A percentile compares a stretch with the other conserved stretches of the same genome.
phyloP scores from a whole-genome alignment of 305 asterid genomes.

The Coffea humblotiana region DNA sequence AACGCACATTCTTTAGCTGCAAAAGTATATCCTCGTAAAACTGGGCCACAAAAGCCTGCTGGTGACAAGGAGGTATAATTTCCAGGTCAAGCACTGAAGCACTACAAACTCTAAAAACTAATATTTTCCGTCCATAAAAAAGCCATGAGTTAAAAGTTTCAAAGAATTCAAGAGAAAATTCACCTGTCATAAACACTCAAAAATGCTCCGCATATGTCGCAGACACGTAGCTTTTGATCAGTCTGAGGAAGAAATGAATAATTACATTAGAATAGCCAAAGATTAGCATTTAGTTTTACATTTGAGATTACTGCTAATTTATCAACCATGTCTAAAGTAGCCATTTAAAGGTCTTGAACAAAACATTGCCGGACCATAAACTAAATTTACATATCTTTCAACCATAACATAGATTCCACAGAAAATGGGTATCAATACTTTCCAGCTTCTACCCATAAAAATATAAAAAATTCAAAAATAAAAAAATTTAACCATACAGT shows the following conservation, averaged over 20 bases:
- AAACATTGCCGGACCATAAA: background rate
- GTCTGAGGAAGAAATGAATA: constrained; percentile 46
- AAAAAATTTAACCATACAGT: no score
- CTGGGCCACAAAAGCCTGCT: constrained; percentile 99
- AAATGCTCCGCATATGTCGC: constrained; percentile 94
- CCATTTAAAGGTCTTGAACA: no score
- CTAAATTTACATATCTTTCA: background rate
- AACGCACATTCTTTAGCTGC: constrained; percentile 99
- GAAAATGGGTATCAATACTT: background rate
- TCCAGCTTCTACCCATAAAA: background rate
- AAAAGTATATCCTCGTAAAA: constrained; percentile 93
- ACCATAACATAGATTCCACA: background rate
- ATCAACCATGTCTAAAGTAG: background rate
- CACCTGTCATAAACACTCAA: constrained; percentile 96
- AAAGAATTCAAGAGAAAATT: constrained; percentile 22
- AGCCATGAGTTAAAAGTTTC: constrained; percentile 16
- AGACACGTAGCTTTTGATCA: constrained; percentile 92
- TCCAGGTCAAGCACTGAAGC: constrained; percentile 73
- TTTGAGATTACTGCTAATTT: background rate
- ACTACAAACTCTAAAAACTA: constrained; percentile 55
- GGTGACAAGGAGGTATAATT: constrained; percentile 89
- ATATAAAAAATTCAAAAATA: background rate
- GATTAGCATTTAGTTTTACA: background rate
- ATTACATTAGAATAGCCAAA: constrained; percentile 21
- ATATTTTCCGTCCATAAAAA: constrained; percentile 38